Conservation (phyloP, 23 red algal species). For the Gracilaria gracilis region DNA sequence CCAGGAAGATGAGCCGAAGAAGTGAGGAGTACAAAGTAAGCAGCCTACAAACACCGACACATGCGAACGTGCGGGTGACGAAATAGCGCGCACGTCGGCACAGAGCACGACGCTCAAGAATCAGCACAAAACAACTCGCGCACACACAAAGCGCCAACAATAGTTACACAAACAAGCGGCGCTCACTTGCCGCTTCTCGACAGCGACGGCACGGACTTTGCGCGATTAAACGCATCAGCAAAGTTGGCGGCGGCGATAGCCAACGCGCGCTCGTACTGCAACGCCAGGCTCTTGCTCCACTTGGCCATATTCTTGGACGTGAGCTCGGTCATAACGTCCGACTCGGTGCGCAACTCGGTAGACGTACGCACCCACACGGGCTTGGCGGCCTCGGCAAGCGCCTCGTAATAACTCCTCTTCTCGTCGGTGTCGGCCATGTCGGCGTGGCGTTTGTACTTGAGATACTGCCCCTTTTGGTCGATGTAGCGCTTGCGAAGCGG, state of each 20-base stretch:
- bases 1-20: too few species aligned
- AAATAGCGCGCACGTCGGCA: too few species aligned
- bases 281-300: constrained; percentile 64
- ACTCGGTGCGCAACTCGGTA: constrained; percentile 65
- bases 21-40: too few species aligned
- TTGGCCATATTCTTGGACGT: constrained; percentile 76
- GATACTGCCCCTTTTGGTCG: constrained; percentile 80
- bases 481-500: constrained; percentile 74
- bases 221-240: constrained; percentile 71
- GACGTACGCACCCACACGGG: constrained; percentile 76
- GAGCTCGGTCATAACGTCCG: constrained; percentile 71
- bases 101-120: too few species aligned
- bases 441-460: constrained; percentile 69
- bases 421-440: constrained; percentile 75
- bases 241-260: constrained; percentile 74
- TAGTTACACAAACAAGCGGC: background rate
- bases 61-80: too few species aligned
- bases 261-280: constrained; percentile 69
- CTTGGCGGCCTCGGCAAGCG: constrained; percentile 74
- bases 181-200: constrained; percentile 40
- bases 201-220: constrained; percentile 61
- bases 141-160: background rate
- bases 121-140: background rate
- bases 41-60: too few species aligned
- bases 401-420: constrained; percentile 79